Base-by-base conservation (phyloP, 305 asterid species). In the Fraxinus velutina region DNA sequence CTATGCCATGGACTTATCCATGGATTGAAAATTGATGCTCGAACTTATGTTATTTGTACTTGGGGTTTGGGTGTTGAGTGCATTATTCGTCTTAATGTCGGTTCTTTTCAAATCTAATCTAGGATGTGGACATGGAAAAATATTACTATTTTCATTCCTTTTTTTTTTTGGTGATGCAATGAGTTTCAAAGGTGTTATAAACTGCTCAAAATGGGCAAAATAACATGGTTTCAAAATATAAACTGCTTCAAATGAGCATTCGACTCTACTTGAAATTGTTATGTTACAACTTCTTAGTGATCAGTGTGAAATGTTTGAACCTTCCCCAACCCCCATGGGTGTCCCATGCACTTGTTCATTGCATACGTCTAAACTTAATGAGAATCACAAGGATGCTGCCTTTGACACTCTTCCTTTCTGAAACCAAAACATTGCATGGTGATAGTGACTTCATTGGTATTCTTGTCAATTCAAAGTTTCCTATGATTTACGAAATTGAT, bases 391-490 rank as follows among this genome's bases (percentile, higher is more conserved):
- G 34, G 74, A 29, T 68, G 37, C 74, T 29, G 9, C 74, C 36
- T 29, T 70, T 12, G 75, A 70, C 75, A 70, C 39, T 12, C 17
- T 64, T 21, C 73, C 73, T 22, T 10, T 70, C 32, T 66, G 33
- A 66, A 66, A 70, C 10, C 9, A 13, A 30, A 30, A 10, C 42
- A 29, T 70, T 13, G 75, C 8, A 33, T 32, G 10, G 57, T n/a
- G 19, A 77, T 70, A 13, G 22, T 13, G 44, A 68, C 29, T 73
- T 73, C 66, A 64, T 70, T 84, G 81, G 81, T 60, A 75, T 64
- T 66, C 73, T 74, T 75, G 33, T 79, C 79, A 77, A 37, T 68
- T 85, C 73, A 42, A 44, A 80, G 64, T 79, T 78, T 75, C 68
- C 39, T 36, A 39, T 37, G 42, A 42, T 64, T 80, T 12, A 70